Base-by-base conservation (phyloP, 495 filamentous ascomycete genomes). In the Penicillium riverlandense region DNA sequence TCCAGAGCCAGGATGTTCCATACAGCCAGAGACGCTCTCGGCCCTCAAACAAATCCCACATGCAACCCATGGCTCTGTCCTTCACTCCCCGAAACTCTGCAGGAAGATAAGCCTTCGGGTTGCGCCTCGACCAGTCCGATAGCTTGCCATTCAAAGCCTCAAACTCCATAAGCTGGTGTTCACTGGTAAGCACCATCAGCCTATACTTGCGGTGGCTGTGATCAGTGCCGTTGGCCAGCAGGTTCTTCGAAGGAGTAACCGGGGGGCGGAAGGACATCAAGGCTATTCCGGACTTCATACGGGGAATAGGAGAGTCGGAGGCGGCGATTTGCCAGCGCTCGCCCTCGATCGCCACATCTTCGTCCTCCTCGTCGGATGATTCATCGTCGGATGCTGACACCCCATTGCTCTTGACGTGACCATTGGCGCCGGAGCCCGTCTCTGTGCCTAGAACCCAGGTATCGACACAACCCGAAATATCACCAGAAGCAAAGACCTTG, bases 381-480 rank as follows among this genome's bases (percentile, higher is more conserved):
- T 76, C 77, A 12, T 72, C 76, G 16, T 75, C 74, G 0, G 72
- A 74, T n/a, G 59, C 66, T 7, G 51, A 38, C n/a, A 43, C 40
- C 15, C 40, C 55, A 40, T 53, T 63, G 15, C 38, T 55, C 59
- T 59, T 63, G 38, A 28, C 46, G 39, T 40, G 65, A 64, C 41
- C 57, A 35, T 57, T 57, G 7, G 51, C 27, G 8, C 37, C 43
- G 28, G 57, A 40, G 40, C 75, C 72, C 52, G 73, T 67, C 15
- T 72, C 72, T 33, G 71, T 74, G 45, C 78, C 72, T 28, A 96
- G 62, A 5, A 86, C 63, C 82, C 88, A 99, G 11, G 82, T 87
- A 57, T 96, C 90, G 28, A 99, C 75, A 60, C 82, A 85, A 27
- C 94, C 94, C 38, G 83, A 81, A 15, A 97, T 58, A 62, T 96